Base-by-base conservation (phyloP, 1,139 yeast species). In the Suhomyces chickasaworum region DNA sequence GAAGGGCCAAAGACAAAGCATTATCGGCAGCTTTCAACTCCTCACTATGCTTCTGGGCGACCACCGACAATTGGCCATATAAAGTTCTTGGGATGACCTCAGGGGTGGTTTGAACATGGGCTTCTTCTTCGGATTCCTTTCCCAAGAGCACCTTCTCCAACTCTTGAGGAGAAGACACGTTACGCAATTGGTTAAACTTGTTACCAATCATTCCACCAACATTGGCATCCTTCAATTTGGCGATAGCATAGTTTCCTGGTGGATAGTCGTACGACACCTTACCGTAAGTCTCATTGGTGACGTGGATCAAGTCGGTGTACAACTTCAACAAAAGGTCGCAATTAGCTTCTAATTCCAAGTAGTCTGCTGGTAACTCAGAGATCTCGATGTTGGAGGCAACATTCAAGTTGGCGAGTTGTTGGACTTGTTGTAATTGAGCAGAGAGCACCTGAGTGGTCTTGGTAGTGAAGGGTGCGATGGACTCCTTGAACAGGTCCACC, bases 231-330 rank as follows among this genome's bases (percentile, higher is more conserved):
- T 56, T 79, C 62, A 74, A 54, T 55, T 68, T 71, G 59, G 59
- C 62, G 40, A 75, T 54, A 8, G 79, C 71, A 35, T 69, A 66
- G 62, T 83, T 72, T 44, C 85, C 86, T 33, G 89, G 89, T 25
- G 90, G 90, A 56, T 83, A 84, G 61, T 85, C 91, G 62, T 85
- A 85, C 42, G 85, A 80, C 45, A 82, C 82, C 49, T 83, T 76
- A 55, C 76, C 86, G 58, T 77, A 85, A 48, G 86, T 85, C 47
- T 77, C 82, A 51, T 65, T 64, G 37, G 86, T 80, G 55, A 81
- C 80, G 23, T 75, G 72, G 46, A 84, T 71, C 53, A 83, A 70
- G 60, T 81, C 83, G 51, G 81, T 79, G 66, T 83, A 82, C 52
- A 82, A 77, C 46, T 73, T 73, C 59, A 81, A 79, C 54, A 84